Evolutionary conservation across 2,329 filamentous ascomycete genomes (phyloP).

Genomic region (Colletotrichum navitas): DNA sequence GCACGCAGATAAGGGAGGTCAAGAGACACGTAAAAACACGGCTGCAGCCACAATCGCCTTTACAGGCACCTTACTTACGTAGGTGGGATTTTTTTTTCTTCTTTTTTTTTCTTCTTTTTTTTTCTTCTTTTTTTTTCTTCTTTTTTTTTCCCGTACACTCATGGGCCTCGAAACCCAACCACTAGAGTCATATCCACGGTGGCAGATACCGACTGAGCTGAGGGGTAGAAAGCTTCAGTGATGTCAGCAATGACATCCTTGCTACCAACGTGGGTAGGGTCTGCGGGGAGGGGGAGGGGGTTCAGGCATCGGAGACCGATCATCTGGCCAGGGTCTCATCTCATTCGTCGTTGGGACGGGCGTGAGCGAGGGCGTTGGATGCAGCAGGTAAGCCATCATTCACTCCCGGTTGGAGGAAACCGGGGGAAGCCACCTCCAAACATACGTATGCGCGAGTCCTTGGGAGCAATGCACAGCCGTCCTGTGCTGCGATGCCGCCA

Average conservation of each 20-base stretch:
- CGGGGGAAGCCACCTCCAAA: not conserved
- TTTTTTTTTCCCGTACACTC: not conserved
- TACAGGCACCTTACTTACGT: not conserved
- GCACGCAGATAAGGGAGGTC: not conserved
- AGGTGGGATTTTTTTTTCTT: not conserved
- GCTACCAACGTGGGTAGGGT: conserved; percentile 18
- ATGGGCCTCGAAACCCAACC: conserved; percentile 9
- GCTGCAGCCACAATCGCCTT: conserved; percentile 4
- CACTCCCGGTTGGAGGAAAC: not conserved
- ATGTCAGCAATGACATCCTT: conserved; percentile 25
- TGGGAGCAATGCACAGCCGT: conserved; percentile 12
- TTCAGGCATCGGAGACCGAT: conserved; percentile 3
- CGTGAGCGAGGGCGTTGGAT: not conserved
- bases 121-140: not conserved
- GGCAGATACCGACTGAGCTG: conserved; percentile 20
- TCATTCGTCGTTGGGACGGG: conserved; percentile 23
- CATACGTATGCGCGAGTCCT: not conserved
- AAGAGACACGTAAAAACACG: not conserved
- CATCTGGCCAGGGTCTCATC: conserved; percentile 22
- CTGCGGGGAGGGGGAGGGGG: not conserved
- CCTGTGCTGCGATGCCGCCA: conserved; percentile 2
- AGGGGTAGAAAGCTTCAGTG: conserved; percentile 8
- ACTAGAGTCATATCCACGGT: not conserved
- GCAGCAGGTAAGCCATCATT: not conserved
- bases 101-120: not conserved